A percentile compares a stretch with the other conserved stretches of the same genome.
These are phyloP conservation scores for Syzygium oleosum DNA, from an alignment of 345 rosid species.

Conservation along the genomic window DNA sequence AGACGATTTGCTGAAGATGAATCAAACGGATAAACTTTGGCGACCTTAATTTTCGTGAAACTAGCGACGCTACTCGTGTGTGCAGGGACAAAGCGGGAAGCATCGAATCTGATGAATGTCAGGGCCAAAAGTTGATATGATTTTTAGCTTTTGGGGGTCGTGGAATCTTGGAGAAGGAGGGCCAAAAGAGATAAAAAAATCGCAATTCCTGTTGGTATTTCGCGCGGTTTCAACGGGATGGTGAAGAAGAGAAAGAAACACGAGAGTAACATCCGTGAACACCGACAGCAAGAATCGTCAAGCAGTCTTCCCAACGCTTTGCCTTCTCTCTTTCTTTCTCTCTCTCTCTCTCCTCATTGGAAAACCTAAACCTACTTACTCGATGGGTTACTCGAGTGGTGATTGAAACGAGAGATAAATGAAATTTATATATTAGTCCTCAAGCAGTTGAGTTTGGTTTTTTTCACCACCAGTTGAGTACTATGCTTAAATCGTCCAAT, in stretches of 20 bases:
- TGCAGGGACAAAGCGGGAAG: background rate
- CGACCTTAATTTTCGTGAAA: background rate
- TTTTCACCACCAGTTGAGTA: background rate
- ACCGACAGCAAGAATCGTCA: constrained; percentile 35
- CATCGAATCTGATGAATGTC: constrained; percentile 14
- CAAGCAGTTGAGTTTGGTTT: background rate
- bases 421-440: background rate
- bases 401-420: background rate
- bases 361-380: background rate
- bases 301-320: constrained; percentile 14
- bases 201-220: constrained; percentile 15
- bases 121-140: background rate
- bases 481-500: background rate
- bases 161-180: constrained; percentile 26
- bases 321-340: background rate
- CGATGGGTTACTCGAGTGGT: background rate
- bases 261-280: constrained; percentile 15
- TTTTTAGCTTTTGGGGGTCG: background rate
- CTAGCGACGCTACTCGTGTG: background rate
- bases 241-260: constrained; percentile 14
- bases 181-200: background rate
- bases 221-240: constrained; percentile 10
- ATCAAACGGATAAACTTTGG: background rate
- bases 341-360: background rate
- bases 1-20: background rate